A percentile compares a stretch with the other conserved stretches of the same genome.
Conservation (phyloP, 805 yeast species). For the Metschnikowia koreensis region DNA sequence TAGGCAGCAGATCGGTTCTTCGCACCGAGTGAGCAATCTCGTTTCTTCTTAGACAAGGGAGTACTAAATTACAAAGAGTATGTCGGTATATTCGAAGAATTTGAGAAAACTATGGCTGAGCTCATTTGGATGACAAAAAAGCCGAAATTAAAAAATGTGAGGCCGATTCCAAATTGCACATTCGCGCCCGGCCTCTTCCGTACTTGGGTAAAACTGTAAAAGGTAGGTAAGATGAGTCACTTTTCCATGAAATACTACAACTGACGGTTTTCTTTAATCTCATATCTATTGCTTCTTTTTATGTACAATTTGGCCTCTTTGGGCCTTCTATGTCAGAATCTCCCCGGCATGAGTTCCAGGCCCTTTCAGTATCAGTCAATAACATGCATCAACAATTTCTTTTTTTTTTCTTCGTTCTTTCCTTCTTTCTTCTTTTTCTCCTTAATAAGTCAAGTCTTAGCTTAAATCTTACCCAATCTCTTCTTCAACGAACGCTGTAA, state of each 20-base stretch:
- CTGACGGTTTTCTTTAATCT: neutral
- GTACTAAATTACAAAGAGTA: neutral
- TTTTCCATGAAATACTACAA: neutral
- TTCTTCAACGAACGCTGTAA: constrained; percentile 80
- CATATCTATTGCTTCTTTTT: neutral
- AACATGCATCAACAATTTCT: neutral
- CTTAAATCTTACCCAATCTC: constrained; percentile 51
- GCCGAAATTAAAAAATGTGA: no score
- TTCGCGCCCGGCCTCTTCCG: no score
- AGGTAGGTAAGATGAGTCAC: no score
- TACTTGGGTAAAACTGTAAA: no score
- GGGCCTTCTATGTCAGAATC: neutral
- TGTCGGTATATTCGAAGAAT: no score
- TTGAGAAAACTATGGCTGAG: no score
- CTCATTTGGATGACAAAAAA: no score
- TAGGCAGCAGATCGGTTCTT: neutral
- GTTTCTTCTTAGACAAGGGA: neutral
- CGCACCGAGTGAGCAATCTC: neutral
- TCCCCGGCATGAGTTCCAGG: neutral
- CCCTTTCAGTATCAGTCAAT: neutral
- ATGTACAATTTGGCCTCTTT: neutral
- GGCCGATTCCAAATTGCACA: no score
- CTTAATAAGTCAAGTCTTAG: neutral
- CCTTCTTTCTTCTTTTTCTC: neutral
- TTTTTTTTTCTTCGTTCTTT: neutral